Conservation (phyloP, 352 stramenopile species). For the Peronospora farinosa region DNA sequence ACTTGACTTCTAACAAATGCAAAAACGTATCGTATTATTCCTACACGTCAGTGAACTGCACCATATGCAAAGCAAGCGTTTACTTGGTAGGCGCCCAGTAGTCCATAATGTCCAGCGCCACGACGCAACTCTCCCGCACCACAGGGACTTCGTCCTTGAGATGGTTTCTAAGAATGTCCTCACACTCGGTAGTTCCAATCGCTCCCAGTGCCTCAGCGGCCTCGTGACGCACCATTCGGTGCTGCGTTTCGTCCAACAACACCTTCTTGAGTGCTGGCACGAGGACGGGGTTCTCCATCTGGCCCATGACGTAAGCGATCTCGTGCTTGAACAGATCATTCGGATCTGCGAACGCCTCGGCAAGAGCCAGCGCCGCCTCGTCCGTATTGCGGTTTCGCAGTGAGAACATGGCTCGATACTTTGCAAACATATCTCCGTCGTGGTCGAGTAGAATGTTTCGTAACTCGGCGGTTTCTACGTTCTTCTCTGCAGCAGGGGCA, state of each 20-base stretch:
- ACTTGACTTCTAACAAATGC: not conserved
- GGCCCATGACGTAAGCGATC: slow-evolving; percentile 91
- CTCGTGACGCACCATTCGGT: slow-evolving; percentile 97
- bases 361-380: slow-evolving; percentile 76
- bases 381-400: slow-evolving; percentile 93
- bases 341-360: slow-evolving; percentile 64
- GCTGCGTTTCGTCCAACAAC: slow-evolving; percentile 86
- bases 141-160: slow-evolving; percentile 75
- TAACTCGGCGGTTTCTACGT: slow-evolving; percentile 70
- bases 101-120: slow-evolving; percentile 95
- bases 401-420: slow-evolving; percentile 98
- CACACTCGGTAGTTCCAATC: slow-evolving; percentile 90
- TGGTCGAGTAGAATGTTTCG: slow-evolving; percentile 85
- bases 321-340: slow-evolving; percentile 88
- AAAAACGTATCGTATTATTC: slow-evolving; percentile 28
- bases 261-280: slow-evolving; percentile 86
- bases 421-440: slow-evolving; percentile 83
- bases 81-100: slow-evolving; percentile 87
- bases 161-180: slow-evolving; percentile 82
- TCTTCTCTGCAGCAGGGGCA: slow-evolving; percentile 79
- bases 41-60: slow-evolving; percentile 7
- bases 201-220: slow-evolving; percentile 94
- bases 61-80: slow-evolving; percentile 1
- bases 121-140: slow-evolving; percentile 93
- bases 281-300: slow-evolving; percentile 87